These are phyloP conservation scores for Dryas octopetala DNA, from an alignment of 306 rosid genomes.

Conservation along the genomic window DNA sequence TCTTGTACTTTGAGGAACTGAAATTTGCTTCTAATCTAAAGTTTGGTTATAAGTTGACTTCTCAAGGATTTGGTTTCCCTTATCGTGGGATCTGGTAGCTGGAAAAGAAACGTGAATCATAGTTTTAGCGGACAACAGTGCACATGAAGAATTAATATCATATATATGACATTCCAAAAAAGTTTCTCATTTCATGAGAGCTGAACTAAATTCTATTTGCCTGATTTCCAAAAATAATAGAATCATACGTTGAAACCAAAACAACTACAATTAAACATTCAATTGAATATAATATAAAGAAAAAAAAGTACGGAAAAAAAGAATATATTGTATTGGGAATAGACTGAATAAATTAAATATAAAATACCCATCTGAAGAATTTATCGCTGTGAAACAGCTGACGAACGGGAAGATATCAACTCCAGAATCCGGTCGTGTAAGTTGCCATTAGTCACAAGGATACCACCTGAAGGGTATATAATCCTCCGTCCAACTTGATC, in stretches of 20 bases:
- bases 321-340: no score
- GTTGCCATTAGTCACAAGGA: conserved; percentile 63
- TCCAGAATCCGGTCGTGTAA: conserved; percentile 56
- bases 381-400: conserved; percentile 13
- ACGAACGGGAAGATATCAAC: conserved; percentile 44
- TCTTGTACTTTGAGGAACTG: neutral
- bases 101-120: neutral
- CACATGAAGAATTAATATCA: neutral
- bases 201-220: neutral
- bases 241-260: neutral
- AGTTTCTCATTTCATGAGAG: neutral
- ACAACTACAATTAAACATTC: neutral
- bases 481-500: conserved; percentile 59
- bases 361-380: neutral
- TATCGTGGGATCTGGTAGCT: neutral
- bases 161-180: neutral
- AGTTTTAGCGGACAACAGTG: neutral
- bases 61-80: neutral
- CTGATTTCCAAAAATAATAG: neutral
- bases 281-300: no score
- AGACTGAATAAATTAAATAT: no score
- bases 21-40: neutral
- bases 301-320: no score
- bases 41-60: neutral
- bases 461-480: conserved; percentile 68